Base-by-base conservation (phyloP, 768 basidiomycete genomes). In the Serendipita sp. region DNA sequence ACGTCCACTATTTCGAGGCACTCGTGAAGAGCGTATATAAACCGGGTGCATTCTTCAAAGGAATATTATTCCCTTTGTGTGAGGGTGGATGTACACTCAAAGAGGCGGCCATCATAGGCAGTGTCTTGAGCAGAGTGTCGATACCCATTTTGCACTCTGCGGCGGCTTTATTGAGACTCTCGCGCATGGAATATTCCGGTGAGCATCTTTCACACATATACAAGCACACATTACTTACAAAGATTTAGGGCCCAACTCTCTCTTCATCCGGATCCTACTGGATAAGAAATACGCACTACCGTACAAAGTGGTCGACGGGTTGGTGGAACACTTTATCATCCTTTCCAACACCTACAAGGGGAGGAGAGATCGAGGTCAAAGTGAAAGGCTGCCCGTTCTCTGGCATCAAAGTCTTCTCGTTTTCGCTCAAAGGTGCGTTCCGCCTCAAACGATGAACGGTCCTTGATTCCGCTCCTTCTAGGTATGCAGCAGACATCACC, bases 221-320 rank as follows among this genome's bases (percentile, higher is more conserved):
- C 43, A 34, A 28, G 44, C 20, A 30, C 34, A 28, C 61, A 16
- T 64, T 45, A 9, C 30, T 2, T n/a, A 17, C 2, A 41, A 16
- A 4, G 33, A n/a, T 11, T 34, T 61, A 78, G 92, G 93, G 2
- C 88, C 96, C 0, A 96, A 92, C 67, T 96, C 93, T 11, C 80
- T 99, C 24, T 97, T 99, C 77, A 94, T 99, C 71, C 90, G 96
- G 20, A 88, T 98, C 13, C 77, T 99, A 31, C 77, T 97, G 56
- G 96, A 99, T 77, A 99, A 99, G 75, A 99, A 99, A 72, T 90
- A 94, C 71, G 91, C 96, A 64, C 77, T 99, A 31, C 96, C 96
- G 0, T 99, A 93, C 79, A 95, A 98, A 75, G 95, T 96, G 30
- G 83, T 99, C 61, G 96, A 99, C 70, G 88, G 90, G 2, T 82